Percentiles rank a stretch among this genome's conserved stretches.
These are phyloP conservation scores for Alternaria gaisen DNA, from an alignment of 2,329 filamentous ascomycete species.

Conservation along the genomic window DNA sequence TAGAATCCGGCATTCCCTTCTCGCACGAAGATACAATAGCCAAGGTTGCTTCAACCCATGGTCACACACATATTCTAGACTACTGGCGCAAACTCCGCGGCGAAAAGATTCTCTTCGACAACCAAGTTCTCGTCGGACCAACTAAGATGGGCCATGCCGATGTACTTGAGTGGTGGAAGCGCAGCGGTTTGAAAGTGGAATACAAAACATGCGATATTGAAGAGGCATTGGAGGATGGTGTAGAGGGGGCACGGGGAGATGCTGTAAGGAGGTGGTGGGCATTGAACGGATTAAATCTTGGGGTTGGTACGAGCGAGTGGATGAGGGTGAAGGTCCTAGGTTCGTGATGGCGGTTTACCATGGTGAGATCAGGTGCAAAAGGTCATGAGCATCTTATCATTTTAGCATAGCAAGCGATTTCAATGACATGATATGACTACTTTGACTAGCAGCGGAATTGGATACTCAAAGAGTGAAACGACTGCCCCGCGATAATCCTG, in stretches of 20 bases:
- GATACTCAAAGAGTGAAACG: slow-evolving; percentile 12
- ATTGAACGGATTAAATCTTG: slow-evolving; percentile 80
- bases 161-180: slow-evolving; percentile 93
- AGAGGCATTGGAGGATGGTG: slow-evolving; percentile 88
- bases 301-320: slow-evolving; percentile 86
- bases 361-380: not conserved
- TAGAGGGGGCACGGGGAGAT: slow-evolving; percentile 72
- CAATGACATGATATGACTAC: not conserved
- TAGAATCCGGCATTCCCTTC: slow-evolving; percentile 79
- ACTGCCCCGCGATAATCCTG: slow-evolving; percentile 8
- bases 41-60: slow-evolving; percentile 84
- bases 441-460: slow-evolving; percentile 3
- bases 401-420: slow-evolving; percentile 3
- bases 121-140: slow-evolving; percentile 83
- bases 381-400: not conserved
- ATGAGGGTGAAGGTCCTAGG: slow-evolving; percentile 78
- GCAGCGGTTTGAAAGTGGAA: slow-evolving; percentile 78
- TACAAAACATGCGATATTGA: slow-evolving; percentile 97
- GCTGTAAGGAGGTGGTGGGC: slow-evolving; percentile 88
- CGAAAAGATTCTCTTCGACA: slow-evolving; percentile 81
- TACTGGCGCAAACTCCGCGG: slow-evolving; percentile 81
- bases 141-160: slow-evolving; percentile 86
- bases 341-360: slow-evolving; percentile 19
- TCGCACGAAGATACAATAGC: slow-evolving; percentile 83
- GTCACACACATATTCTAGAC: slow-evolving; percentile 83